These are phyloP conservation scores for Austroboletus niveus DNA, from an alignment of 1,284 basidiomycete species.

Conservation along the genomic window DNA sequence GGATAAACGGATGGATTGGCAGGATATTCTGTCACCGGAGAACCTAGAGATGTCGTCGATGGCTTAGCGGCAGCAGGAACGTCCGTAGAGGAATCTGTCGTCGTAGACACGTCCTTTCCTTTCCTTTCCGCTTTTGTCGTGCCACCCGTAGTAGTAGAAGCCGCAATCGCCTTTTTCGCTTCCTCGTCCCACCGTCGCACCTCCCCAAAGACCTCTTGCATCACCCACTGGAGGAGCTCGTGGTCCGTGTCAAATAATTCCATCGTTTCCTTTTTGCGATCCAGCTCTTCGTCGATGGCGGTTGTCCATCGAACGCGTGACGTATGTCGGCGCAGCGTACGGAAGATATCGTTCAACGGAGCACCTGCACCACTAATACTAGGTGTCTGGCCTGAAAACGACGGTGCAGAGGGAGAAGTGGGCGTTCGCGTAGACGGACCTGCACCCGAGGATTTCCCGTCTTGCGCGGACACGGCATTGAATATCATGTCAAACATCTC, in stretches of 20 bases:
- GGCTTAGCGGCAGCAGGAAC: background rate
- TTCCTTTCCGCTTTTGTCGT: background rate
- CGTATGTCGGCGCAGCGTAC: conserved; percentile 46
- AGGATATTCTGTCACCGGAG: conserved; percentile 29
- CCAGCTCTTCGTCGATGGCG: conserved; percentile 58
- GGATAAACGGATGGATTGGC: conserved; percentile 70
- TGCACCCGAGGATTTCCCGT: conserved; percentile 10
- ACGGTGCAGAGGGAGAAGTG: background rate
- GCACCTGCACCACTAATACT: conserved; percentile 17
- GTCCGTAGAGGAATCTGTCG: background rate
- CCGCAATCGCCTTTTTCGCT: conserved; percentile 35
- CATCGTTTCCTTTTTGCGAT: conserved; percentile 76
- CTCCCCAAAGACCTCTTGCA: conserved; percentile 65
- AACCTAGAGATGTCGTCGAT: background rate
- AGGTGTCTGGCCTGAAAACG: conserved; percentile 5
- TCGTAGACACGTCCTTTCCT: background rate
- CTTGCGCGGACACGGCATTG: conserved; percentile 44
- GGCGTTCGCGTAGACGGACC: background rate
- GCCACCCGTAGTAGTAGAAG: background rate
- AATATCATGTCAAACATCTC: conserved; percentile 75
- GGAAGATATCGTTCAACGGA: conserved; percentile 32
- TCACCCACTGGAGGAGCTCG: conserved; percentile 76
- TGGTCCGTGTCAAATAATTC: conserved; percentile 67
- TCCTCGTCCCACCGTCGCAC: conserved; percentile 48
- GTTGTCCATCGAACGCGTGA: conserved; percentile 51